A percentile compares a stretch with the other conserved stretches of the same genome.
Evolutionary conservation across 257 asterid genomes (phyloP).

Genomic region (Echites panduratus): DNA sequence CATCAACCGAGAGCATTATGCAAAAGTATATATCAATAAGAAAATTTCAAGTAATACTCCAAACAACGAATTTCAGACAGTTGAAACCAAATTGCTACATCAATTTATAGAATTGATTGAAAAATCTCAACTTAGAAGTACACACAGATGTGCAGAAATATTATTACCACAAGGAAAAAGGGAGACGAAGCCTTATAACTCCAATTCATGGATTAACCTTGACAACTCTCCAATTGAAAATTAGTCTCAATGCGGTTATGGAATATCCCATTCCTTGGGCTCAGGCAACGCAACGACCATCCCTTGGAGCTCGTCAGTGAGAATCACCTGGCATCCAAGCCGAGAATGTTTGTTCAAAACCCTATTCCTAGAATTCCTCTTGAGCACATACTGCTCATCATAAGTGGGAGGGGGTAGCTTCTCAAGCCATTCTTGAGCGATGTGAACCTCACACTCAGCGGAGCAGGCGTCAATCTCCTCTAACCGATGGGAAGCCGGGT

Average conservation of each 20-base stretch:
- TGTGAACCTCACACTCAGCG: conserved; percentile 97
- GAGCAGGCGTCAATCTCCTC: conserved; percentile 97
- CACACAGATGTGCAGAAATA: conserved; percentile 7
- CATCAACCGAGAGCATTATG: not conserved
- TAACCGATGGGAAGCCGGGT: conserved; percentile 86
- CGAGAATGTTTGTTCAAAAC: conserved; percentile 44
- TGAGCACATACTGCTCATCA: conserved; percentile 44
- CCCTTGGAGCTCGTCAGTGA: conserved; percentile 44
- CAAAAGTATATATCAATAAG: not conserved
- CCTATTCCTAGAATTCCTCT: conserved; percentile 54
- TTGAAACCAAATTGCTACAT: not conserved
- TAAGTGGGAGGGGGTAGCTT: conserved; percentile 71
- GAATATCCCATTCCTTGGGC: conserved; percentile 49
- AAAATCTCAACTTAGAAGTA: conserved; percentile 8
- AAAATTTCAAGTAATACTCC: conserved; percentile 4
- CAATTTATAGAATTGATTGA: conserved; percentile 7
- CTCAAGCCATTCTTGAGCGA: conserved; percentile 95
- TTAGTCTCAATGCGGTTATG: conserved; percentile 17
- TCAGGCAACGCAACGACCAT: conserved; percentile 43
- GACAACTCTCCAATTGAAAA: not conserved
- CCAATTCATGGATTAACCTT: conserved; percentile 5
- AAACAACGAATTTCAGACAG: conserved; percentile 3
- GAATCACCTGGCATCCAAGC: conserved; percentile 45
- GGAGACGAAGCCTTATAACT: not conserved
- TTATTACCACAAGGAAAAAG: conserved; percentile 7